phyloP scores from a whole-genome alignment of 306 rosid genomes.

The Spatholobus suberectus region DNA sequence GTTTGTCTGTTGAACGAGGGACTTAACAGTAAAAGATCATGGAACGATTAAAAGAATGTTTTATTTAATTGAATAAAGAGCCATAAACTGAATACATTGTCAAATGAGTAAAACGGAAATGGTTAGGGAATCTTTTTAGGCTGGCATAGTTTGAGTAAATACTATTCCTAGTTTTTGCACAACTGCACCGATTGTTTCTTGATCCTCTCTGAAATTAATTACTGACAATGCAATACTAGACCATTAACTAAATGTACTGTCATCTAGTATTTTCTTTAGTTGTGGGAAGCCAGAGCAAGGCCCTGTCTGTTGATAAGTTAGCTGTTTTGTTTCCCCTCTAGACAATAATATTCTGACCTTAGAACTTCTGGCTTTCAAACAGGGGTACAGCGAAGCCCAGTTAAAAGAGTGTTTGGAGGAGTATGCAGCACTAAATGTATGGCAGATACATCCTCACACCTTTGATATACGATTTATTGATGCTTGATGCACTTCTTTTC shows the following conservation, averaged over 20 bases:
- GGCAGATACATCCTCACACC: constrained; percentile 96
- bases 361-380: constrained; percentile 42
- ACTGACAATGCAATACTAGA: background rate
- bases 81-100: background rate
- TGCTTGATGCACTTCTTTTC: constrained; percentile 54
- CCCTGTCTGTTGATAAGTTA: background rate
- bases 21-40: constrained; percentile 1
- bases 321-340: background rate
- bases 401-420: constrained; percentile 95
- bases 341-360: constrained; percentile 30
- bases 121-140: background rate
- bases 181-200: background rate
- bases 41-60: background rate
- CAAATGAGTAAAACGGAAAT: background rate
- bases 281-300: background rate
- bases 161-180: background rate
- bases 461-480: constrained; percentile 94
- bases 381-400: constrained; percentile 99
- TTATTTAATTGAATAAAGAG: background rate
- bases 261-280: constrained; percentile 5
- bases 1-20: background rate
- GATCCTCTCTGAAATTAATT: background rate
- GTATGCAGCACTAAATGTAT: constrained; percentile 94
- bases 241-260: background rate
- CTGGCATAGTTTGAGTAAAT: background rate